Evolutionary conservation across 768 basidiomycete genomes (phyloP).

Genomic region (Kwoniella dendrophila): DNA sequence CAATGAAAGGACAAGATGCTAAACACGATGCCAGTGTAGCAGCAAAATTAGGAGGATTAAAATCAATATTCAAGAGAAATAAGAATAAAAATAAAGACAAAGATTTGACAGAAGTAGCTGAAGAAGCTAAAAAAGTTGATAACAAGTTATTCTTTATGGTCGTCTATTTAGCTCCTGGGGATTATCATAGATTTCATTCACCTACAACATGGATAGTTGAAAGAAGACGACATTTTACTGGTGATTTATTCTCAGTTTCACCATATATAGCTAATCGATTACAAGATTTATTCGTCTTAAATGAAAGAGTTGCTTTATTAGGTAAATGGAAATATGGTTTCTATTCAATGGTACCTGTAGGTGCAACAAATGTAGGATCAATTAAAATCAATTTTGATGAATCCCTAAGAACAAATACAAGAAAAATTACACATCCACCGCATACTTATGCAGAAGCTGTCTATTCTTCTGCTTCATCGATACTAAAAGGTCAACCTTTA

Average conservation of each 20-base stretch:
- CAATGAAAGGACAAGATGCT: slow-evolving; percentile 42
- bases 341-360: slow-evolving; percentile 96
- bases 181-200: slow-evolving; percentile 96
- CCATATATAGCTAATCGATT: slow-evolving; percentile 92
- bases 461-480: slow-evolving; percentile 74
- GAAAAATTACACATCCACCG: slow-evolving; percentile 64
- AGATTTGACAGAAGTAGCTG: too few species aligned
- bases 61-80: too few species aligned
- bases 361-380: slow-evolving; percentile 95
- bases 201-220: slow-evolving; percentile 98
- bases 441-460: slow-evolving; percentile 91
- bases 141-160: slow-evolving; percentile 89
- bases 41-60: slow-evolving; percentile 50
- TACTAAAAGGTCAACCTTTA: slow-evolving; percentile 86
- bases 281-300: slow-evolving; percentile 92
- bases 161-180: slow-evolving; percentile 96
- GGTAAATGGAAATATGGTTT: slow-evolving; percentile 95
- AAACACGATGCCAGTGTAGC: slow-evolving; percentile 73
- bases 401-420: slow-evolving; percentile 85
- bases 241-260: slow-evolving; percentile 94
- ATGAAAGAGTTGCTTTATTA: slow-evolving; percentile 91
- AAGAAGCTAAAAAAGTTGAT: too few species aligned
- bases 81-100: too few species aligned
- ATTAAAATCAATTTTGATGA: slow-evolving; percentile 96
- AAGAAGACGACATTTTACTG: slow-evolving; percentile 89